Evolutionary conservation across 2,329 filamentous ascomycete species (phyloP).

Genomic region (Fusarium beomiforme): DNA sequence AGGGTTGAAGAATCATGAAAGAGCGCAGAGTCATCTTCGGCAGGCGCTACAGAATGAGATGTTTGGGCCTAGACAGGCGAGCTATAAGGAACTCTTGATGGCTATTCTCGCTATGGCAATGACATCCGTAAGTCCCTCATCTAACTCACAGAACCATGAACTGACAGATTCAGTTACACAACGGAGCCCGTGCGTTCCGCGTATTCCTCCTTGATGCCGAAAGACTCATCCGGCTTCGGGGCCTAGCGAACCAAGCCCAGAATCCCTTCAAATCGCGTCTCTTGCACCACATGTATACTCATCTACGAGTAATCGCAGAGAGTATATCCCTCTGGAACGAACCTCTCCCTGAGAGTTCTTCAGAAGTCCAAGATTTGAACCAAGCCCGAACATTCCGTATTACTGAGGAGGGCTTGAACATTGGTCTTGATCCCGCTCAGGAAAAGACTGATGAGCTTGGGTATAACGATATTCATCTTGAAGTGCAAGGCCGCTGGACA

Average conservation of each 20-base stretch:
- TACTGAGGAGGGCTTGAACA: constrained; percentile 42
- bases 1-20: constrained; percentile 43
- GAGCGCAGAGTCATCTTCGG: constrained; percentile 47
- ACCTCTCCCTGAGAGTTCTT: not conserved
- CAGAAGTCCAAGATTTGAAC: not conserved
- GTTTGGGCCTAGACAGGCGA: constrained; percentile 47
- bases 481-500: constrained; percentile 52
- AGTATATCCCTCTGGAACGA: constrained; percentile 45
- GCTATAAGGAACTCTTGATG: constrained; percentile 57
- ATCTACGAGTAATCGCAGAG: constrained; percentile 57
- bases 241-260: constrained; percentile 44
- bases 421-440: constrained; percentile 43
- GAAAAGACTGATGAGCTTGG: constrained; percentile 49
- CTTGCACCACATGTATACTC: constrained; percentile 59
- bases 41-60: constrained; percentile 48
- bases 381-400: constrained; percentile 44
- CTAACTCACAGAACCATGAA: accelerated
- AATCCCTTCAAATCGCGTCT: constrained; percentile 55
- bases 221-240: constrained; percentile 51
- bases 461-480: constrained; percentile 56
- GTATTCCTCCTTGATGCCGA: constrained; percentile 54
- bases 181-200: constrained; percentile 24
- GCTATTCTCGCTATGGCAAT: constrained; percentile 49
- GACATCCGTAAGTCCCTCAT: constrained; percentile 23
- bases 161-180: constrained; percentile 27